Evolutionary conservation across 2,329 filamentous ascomycete species (phyloP).

Genomic region (Aspergillus vadensis): DNA sequence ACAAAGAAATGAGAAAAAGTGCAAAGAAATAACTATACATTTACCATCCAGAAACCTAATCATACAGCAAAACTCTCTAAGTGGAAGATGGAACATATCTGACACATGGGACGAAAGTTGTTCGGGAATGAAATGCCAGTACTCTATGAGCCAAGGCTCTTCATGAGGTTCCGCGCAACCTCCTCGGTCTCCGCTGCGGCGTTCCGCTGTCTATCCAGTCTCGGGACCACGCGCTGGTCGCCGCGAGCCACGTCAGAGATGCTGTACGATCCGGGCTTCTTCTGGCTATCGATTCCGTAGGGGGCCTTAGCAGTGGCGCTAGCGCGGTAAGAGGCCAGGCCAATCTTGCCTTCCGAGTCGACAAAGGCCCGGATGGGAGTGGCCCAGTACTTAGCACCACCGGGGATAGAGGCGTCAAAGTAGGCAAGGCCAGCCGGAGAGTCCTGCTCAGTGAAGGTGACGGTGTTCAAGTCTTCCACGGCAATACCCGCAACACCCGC

Average conservation of each 20-base stretch:
- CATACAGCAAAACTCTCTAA: constrained; percentile 31
- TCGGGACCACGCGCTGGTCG: constrained; percentile 31
- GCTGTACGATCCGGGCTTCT: constrained; percentile 29
- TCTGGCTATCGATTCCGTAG: constrained; percentile 40
- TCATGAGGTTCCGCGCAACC: constrained; percentile 35
- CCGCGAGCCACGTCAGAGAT: constrained; percentile 31
- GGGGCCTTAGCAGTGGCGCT: constrained; percentile 37
- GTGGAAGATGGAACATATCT: constrained; percentile 7
- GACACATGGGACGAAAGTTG: neutral
- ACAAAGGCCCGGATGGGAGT: constrained; percentile 50
- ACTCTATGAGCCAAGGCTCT: constrained; percentile 27
- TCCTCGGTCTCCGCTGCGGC: constrained; percentile 25
- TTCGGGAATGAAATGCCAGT: constrained; percentile 2
- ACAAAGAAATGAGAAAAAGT: constrained; percentile 25
- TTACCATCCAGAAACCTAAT: constrained; percentile 34
- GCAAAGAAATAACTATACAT: constrained; percentile 31
- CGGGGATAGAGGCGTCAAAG: constrained; percentile 48
- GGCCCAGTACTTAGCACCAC: constrained; percentile 57
- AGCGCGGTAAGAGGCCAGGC: constrained; percentile 39
- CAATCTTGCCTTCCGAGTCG: constrained; percentile 48
- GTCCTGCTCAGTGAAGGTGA: constrained; percentile 35
- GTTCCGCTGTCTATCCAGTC: constrained; percentile 31
- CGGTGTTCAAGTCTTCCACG: constrained; percentile 41
- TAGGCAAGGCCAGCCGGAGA: constrained; percentile 45
- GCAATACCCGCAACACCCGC: constrained; percentile 47